Percentiles rank a stretch among this genome's conserved stretches.
phyloP scores from a whole-genome alignment of 2,329 filamentous ascomycete genomes.

The Alternaria angustiovoidea region DNA sequence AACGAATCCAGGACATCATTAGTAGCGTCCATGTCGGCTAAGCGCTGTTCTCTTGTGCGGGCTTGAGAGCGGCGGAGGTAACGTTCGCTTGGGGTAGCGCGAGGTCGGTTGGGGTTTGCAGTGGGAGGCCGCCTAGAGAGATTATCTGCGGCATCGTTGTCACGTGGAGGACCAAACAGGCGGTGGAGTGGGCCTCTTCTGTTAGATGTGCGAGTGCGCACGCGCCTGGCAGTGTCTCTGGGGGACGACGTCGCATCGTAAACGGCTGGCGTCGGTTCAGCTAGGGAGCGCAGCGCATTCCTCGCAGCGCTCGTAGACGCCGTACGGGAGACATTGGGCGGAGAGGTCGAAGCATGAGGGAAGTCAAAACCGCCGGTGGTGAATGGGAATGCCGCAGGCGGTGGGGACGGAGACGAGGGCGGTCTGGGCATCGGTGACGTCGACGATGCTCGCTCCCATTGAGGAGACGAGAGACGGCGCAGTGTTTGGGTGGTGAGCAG shows the following conservation, averaged over 20 bases:
- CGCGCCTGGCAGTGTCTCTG: constrained; percentile 20
- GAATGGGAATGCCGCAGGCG: constrained; percentile 40
- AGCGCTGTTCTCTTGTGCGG: constrained; percentile 38
- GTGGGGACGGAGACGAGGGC: constrained; percentile 38
- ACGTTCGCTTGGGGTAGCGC: constrained; percentile 47
- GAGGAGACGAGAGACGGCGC: neutral
- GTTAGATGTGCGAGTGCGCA: constrained; percentile 16
- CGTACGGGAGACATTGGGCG: constrained; percentile 19
- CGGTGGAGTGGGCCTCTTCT: constrained; percentile 31
- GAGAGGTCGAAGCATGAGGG: constrained; percentile 52
- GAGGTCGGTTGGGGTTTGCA: constrained; percentile 38
- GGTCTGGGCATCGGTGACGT: constrained; percentile 45
- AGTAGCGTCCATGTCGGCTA: constrained; percentile 32
- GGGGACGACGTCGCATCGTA: constrained; percentile 14
- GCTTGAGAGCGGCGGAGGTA: constrained; percentile 46
- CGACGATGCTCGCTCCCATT: constrained; percentile 27
- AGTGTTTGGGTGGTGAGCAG: neutral
- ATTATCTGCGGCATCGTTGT: constrained; percentile 24
- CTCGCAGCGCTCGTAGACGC: constrained; percentile 2
- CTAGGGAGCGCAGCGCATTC: constrained; percentile 18
- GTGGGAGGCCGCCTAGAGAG: constrained; percentile 26
- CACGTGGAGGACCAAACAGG: constrained; percentile 31
- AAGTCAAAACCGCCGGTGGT: constrained; percentile 55
- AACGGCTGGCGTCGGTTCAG: constrained; percentile 13
- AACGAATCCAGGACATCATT: constrained; percentile 34